These are phyloP conservation scores for Solanum hybrid DNA, from an alignment of 305 asterid genomes.

Conservation along the genomic window DNA sequence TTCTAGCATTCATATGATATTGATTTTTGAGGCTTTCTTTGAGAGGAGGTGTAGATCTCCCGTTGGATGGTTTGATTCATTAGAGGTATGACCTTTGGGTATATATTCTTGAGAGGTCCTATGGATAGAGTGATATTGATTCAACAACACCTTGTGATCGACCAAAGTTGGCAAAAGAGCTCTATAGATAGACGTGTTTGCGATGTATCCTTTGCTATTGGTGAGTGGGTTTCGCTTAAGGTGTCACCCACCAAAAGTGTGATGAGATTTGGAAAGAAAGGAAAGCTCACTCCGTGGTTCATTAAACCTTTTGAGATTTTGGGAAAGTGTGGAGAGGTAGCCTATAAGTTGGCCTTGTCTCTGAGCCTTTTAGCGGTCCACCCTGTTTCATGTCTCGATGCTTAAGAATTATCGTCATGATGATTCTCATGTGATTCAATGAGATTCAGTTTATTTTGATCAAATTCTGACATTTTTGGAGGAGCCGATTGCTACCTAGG, in stretches of 20 bases:
- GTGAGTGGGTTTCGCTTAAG: neutral
- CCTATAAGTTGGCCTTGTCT: neutral
- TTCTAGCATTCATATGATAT: neutral
- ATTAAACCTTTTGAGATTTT: neutral
- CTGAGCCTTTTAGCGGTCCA: neutral
- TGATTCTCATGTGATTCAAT: neutral
- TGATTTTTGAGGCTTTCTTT: neutral
- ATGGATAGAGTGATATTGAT: neutral
- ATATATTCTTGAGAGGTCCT: neutral
- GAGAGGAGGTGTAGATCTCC: neutral
- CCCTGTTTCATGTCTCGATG: neutral
- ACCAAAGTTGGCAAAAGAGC: neutral
- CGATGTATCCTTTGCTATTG: too few species aligned
- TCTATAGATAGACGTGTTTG: too few species aligned
- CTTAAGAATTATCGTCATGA: neutral
- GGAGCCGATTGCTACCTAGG: neutral
- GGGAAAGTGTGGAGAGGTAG: neutral
- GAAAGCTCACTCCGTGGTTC: neutral
- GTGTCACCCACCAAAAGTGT: neutral
- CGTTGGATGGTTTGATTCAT: neutral
- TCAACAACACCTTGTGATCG: neutral
- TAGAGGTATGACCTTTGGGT: neutral
- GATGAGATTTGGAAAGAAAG: neutral
- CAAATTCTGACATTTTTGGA: neutral
- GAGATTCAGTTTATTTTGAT: neutral